Percentiles rank a stretch among this genome's conserved stretches.
Conservation (phyloP, 805 yeast genomes). For the Wickerhamomyces hampshirensis region DNA sequence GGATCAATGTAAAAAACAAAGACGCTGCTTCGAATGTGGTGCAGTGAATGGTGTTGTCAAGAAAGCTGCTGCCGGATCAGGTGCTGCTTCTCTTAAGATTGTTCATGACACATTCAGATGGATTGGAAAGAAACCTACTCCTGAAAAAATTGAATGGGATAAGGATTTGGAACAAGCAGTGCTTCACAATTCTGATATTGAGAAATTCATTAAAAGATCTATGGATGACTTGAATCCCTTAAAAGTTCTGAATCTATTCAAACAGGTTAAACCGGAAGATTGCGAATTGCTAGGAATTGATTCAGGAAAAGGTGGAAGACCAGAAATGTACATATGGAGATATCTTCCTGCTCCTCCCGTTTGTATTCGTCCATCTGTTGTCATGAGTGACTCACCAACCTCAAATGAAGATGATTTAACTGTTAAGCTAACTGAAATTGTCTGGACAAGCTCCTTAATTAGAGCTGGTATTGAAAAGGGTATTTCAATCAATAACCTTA, state of each 20-base stretch:
- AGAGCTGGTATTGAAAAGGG: slow-evolving; percentile 95
- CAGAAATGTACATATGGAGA: slow-evolving; percentile 95
- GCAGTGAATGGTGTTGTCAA: slow-evolving; percentile 95
- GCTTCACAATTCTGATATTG: slow-evolving; percentile 78
- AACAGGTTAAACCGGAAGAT: slow-evolving; percentile 78
- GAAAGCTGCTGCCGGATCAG: slow-evolving; percentile 88
- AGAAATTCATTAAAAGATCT: slow-evolving; percentile 78
- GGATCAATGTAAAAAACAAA: slow-evolving; percentile 93
- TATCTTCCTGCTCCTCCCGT: slow-evolving; percentile 99
- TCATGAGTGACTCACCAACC: slow-evolving; percentile 83
- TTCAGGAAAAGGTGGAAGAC: slow-evolving; percentile 83
- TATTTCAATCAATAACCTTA: slow-evolving; percentile 82
- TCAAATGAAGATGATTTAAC: slow-evolving; percentile 97
- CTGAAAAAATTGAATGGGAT: slow-evolving; percentile 85
- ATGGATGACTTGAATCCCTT: slow-evolving; percentile 93
- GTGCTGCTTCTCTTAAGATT: slow-evolving; percentile 90
- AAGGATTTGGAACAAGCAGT: slow-evolving; percentile 76
- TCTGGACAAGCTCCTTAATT: slow-evolving; percentile 92
- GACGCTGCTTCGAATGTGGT: slow-evolving; percentile 84
- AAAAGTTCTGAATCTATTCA: slow-evolving; percentile 81
- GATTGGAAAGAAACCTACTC: slow-evolving; percentile 85
- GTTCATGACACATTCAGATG: slow-evolving; percentile 95
- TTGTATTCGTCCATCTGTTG: slow-evolving; percentile 95
- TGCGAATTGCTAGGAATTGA: slow-evolving; percentile 92
- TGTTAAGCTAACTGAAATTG: slow-evolving; percentile 92